phyloP scores from a whole-genome alignment of 306 rosid genomes.

The Dalbergia oliveri region DNA sequence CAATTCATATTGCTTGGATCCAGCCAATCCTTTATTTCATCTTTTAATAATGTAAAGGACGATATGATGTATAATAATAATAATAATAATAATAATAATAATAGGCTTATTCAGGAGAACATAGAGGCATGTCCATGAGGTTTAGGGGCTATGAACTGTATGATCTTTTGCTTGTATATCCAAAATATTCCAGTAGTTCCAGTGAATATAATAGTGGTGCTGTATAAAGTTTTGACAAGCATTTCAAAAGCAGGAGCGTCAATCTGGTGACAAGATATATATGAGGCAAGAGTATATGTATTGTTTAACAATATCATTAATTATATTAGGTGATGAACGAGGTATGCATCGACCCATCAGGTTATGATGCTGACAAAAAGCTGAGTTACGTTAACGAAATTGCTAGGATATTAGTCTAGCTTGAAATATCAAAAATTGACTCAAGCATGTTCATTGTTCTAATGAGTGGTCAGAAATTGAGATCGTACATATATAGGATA shows the following conservation, averaged over 20 bases:
- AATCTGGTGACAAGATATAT: conserved; percentile 42
- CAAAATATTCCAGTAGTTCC: conserved; percentile 44
- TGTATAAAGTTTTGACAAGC: conserved; percentile 49
- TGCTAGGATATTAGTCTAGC: background rate
- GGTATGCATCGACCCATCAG: background rate
- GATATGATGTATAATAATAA: background rate
- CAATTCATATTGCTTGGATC: conserved; percentile 17
- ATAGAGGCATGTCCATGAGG: conserved; percentile 32
- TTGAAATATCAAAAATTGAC: background rate
- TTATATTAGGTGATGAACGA: background rate
- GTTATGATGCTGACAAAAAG: background rate
- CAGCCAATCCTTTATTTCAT: background rate
- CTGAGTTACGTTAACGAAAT: background rate
- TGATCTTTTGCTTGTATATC: conserved; percentile 50
- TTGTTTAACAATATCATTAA: background rate
- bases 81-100: background rate
- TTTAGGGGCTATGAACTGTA: conserved; percentile 41
- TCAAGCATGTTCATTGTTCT: background rate
- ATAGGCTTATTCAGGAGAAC: conserved; percentile 1
- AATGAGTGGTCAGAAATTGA: background rate
- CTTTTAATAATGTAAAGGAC: conserved; percentile 1
- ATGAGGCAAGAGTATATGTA: conserved; percentile 27
- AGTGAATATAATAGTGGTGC: conserved; percentile 42
- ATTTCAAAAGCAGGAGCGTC: conserved; percentile 41
- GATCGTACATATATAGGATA: background rate